A percentile compares a stretch with the other conserved stretches of the same genome.
These are phyloP conservation scores for Lumnitzera racemosa DNA, from an alignment of 345 rosid species.

Conservation along the genomic window DNA sequence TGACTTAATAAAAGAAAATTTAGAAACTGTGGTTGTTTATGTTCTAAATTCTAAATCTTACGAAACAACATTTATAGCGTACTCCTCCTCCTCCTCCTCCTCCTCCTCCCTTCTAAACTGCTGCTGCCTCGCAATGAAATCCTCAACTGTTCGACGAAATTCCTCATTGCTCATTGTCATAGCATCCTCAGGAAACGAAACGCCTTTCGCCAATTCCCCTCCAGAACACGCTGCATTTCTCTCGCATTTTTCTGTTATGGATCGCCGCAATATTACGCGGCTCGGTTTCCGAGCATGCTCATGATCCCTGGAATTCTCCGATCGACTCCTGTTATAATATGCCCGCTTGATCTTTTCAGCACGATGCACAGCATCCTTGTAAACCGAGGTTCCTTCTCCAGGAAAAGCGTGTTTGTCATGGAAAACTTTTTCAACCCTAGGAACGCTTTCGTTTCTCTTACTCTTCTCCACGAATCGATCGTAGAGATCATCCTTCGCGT, in stretches of 20 bases:
- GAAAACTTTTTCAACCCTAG: conserved; percentile 7
- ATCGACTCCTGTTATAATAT: conserved; percentile 38
- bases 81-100: conserved; percentile 27
- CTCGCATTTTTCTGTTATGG: conserved; percentile 35
- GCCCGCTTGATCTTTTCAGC: conserved; percentile 10
- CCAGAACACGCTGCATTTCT: neutral
- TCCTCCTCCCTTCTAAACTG: conserved; percentile 59
- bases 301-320: conserved; percentile 28
- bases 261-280: conserved; percentile 31
- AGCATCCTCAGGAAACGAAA: conserved; percentile 35
- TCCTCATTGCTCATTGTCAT: conserved; percentile 83
- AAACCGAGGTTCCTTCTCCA: conserved; percentile 2
- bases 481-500: conserved; percentile 14
- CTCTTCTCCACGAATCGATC: conserved; percentile 41
- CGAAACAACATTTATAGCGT: conserved; percentile 14
- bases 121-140: conserved; percentile 78
- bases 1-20: too few relatives aligned
- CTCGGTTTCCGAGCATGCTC: conserved; percentile 12
- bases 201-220: conserved; percentile 12
- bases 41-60: neutral
- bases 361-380: too few relatives aligned
- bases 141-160: conserved; percentile 52
- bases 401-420: conserved; percentile 30
- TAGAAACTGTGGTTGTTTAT: neutral
- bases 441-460: conserved; percentile 15